Base-by-base conservation (phyloP, 805 yeast species). In the Cephaloascus fragrans region DNA sequence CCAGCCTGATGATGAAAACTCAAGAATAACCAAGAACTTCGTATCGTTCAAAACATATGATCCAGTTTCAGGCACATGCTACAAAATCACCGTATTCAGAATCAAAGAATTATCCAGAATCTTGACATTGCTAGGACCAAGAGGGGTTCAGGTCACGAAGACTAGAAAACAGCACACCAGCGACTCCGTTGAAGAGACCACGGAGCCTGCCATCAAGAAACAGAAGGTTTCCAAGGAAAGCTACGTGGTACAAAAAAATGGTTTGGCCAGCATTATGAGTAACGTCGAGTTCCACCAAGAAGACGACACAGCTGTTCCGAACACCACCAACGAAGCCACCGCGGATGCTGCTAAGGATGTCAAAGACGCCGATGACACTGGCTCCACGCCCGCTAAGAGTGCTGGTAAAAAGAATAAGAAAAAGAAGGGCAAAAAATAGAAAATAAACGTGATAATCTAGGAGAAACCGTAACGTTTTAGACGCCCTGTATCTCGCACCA, bases 31-130 rank as follows among this genome's bases (percentile, higher is more conserved):
- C 46, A 40, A 63, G 45, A 49, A 62, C 41, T 44, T 61, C 36
- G 63, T 71, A 42, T 64, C 57, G 43, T 75, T 83, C 55, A 84
- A 82, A 52, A 69, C 83, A 0, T 79, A 59, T 47, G 87, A 85
- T 52, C 72, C 88, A 2, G 68, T 61, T 15, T 63, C 76, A 15
- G 89, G 89, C 5, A 67, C 77, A 32, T 69, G 79, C 43, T 71
- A 79, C 56, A 70, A 67, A 43, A 75, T 68, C 52, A 67, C 64
- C 42, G 77, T 90, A 1, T 61, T 63, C 44, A 80, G 80, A 46
- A 59, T 70, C 36, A 85, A 86, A 53, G 95, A 87, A 55, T 71
- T 88, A 35, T 77, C 85, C 18, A 71, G 89, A 47, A 52, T 87
- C 18, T 61, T 84, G 53, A 73, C 84, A 37, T 82, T 84, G 4